Evolutionary conservation across 768 basidiomycete genomes (phyloP).

Genomic region (Naganishia vaughanmartiniae): DNA sequence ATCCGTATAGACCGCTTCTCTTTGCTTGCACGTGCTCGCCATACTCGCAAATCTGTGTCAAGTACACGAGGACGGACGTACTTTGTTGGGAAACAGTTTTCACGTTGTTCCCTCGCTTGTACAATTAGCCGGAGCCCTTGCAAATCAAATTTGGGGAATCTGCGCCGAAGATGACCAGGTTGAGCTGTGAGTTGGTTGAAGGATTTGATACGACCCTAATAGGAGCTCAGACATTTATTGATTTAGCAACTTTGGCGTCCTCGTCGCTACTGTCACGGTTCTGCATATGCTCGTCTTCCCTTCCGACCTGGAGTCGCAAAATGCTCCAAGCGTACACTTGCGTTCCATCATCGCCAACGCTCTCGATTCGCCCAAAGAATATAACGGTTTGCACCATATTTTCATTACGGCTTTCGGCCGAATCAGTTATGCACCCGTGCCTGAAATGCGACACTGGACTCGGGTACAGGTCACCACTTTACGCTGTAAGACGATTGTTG

Average conservation of each 20-base stretch:
- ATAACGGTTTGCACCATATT: conserved; percentile 65
- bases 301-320: neutral
- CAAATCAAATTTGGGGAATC: conserved; percentile 19
- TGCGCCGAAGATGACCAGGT: conserved; percentile 5
- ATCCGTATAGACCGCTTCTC: neutral
- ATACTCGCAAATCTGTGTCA: conserved; percentile 7
- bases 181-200: conserved; percentile 3
- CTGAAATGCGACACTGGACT: conserved; percentile 62
- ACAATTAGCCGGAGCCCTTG: conserved; percentile 7
- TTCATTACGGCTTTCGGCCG: conserved; percentile 76
- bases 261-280: conserved; percentile 41
- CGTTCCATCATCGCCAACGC: conserved; percentile 49
- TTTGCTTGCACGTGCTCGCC: conserved; percentile 11
- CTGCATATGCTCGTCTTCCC: conserved; percentile 26
- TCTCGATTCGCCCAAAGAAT: conserved; percentile 62
- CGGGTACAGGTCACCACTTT: conserved; percentile 15
- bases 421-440: conserved; percentile 61
- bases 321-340: conserved; percentile 13
- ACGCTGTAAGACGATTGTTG: neutral
- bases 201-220: neutral
- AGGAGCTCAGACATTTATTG: neutral
- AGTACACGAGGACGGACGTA: conserved; percentile 11
- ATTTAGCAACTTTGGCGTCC: conserved; percentile 14
- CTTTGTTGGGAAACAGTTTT: conserved; percentile 20
- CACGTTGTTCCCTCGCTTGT: conserved; percentile 17